These are phyloP conservation scores for Candida hispaniensis DNA, from an alignment of 805 yeast genomes.

Conservation along the genomic window DNA sequence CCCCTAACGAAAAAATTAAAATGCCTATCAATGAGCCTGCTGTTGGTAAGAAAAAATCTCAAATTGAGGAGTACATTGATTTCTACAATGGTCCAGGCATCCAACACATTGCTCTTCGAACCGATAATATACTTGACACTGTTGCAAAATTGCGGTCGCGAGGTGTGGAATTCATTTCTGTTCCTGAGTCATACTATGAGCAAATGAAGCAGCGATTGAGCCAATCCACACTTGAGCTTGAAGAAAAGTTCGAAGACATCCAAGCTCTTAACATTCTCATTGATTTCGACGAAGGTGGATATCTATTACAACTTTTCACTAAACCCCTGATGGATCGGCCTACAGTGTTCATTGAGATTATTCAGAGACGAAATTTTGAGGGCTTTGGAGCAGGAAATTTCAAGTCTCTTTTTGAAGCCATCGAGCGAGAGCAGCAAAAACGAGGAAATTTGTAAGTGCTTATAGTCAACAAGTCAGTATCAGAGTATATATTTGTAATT, in stretches of 20 bases:
- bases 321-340: conserved; percentile 70
- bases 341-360: conserved; percentile 69
- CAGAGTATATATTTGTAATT: too few relatives aligned
- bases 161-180: conserved; percentile 60
- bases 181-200: conserved; percentile 48
- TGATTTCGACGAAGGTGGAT: conserved; percentile 70
- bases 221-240: conserved; percentile 35
- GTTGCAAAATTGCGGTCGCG: conserved; percentile 44
- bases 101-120: conserved; percentile 68
- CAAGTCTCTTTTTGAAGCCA: conserved; percentile 66
- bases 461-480: too few relatives aligned
- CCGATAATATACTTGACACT: conserved; percentile 48
- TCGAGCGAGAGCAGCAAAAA: conserved; percentile 61
- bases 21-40: conserved; percentile 87
- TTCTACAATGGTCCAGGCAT: conserved; percentile 74
- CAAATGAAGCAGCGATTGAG: conserved; percentile 38
- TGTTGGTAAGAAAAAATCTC: conserved; percentile 51
- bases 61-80: conserved; percentile 71
- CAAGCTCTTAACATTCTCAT: conserved; percentile 45
- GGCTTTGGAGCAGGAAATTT: conserved; percentile 90
- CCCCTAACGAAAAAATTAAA: conserved; percentile 50
- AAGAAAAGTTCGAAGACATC: conserved; percentile 44
- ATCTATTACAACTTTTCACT: conserved; percentile 69
- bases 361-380: conserved; percentile 66
- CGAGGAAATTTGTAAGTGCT: conserved; percentile 57